A percentile compares a stretch with the other conserved stretches of the same genome.
Evolutionary conservation across 1,139 yeast genomes (phyloP).

Genomic region (Suhomyces yuchorum): DNA sequence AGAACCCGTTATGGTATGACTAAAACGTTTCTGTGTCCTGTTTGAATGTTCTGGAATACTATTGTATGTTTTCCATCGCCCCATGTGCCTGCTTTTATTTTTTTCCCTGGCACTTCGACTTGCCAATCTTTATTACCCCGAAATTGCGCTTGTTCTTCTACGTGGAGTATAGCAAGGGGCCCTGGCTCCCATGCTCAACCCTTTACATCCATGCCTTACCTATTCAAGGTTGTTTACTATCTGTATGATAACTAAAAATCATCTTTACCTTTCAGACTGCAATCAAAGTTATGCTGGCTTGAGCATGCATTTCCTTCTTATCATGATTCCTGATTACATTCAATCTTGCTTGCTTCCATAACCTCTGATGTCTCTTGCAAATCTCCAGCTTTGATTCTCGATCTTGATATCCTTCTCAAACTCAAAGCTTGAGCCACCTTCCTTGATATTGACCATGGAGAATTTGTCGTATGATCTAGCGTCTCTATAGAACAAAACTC

Average conservation of each 20-base stretch:
- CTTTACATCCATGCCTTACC: neutral
- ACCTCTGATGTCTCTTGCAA: conserved; percentile 86
- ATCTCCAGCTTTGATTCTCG: conserved; percentile 85
- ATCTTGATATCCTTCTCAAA: conserved; percentile 68
- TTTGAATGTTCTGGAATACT: neutral
- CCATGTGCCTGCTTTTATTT: neutral
- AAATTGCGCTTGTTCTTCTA: neutral
- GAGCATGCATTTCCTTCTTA: neutral
- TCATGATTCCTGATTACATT: neutral
- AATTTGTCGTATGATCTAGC: conserved; percentile 91
- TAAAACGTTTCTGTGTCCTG: neutral
- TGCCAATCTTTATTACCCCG: neutral
- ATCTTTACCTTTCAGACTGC: neutral
- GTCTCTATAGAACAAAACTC: conserved; percentile 92
- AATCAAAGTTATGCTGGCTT: neutral
- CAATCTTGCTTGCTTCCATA: conserved; percentile 67
- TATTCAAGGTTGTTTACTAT: neutral
- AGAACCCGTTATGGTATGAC: neutral
- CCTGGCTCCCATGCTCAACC: neutral
- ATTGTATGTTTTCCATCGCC: neutral
- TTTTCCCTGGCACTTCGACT: neutral
- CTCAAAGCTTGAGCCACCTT: conserved; percentile 48
- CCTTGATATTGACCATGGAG: conserved; percentile 75
- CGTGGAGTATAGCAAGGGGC: neutral
- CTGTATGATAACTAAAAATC: neutral